These are phyloP conservation scores for Scytalidium sp. DNA, from an alignment of 2,329 filamentous ascomycete species.

Conservation along the genomic window DNA sequence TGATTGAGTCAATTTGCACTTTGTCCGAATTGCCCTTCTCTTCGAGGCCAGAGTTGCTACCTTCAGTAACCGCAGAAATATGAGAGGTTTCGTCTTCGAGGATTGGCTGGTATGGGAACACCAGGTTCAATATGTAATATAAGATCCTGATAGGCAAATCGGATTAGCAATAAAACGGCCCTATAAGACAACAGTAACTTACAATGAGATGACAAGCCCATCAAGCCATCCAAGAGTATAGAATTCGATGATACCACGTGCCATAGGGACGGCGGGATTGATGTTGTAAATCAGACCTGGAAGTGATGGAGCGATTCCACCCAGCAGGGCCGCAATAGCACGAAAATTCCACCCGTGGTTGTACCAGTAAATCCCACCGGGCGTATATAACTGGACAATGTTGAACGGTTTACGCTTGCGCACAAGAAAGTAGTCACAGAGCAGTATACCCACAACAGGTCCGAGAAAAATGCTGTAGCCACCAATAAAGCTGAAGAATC, in stretches of 20 bases:
- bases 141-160: neutral
- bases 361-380: slow-evolving; percentile 19
- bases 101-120: neutral
- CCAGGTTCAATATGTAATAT: neutral
- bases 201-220: neutral
- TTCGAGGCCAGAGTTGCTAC: neutral
- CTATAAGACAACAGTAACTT: neutral
- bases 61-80: neutral
- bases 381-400: slow-evolving; percentile 25
- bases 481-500: slow-evolving; percentile 9
- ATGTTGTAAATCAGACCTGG: neutral
- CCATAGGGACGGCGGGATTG: neutral
- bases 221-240: neutral
- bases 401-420: slow-evolving; percentile 27
- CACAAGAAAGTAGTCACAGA: slow-evolving; percentile 29
- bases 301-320: neutral
- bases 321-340: slow-evolving; percentile 11
- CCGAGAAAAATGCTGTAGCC: slow-evolving; percentile 27
- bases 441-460: slow-evolving; percentile 34
- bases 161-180: neutral
- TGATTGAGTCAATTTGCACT: neutral
- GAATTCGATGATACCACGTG: neutral
- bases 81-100: neutral
- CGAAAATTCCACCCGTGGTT: slow-evolving; percentile 17
- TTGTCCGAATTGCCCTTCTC: neutral